Evolutionary conservation across 495 filamentous ascomycete genomes (phyloP).

Genomic region (Bathelium albidoporum): DNA sequence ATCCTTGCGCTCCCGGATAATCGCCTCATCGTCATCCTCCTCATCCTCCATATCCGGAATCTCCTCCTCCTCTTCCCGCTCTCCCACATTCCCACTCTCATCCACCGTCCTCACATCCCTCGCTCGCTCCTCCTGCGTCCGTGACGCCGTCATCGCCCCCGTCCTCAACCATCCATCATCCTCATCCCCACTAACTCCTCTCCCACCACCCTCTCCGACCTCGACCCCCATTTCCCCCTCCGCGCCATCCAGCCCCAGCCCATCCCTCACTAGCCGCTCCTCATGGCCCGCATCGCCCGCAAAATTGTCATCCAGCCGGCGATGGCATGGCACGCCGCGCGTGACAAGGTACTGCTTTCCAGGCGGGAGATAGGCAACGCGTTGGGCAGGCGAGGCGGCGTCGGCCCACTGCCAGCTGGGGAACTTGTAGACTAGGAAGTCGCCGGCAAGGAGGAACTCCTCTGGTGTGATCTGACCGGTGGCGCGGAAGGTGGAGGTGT

Average conservation of each 20-base stretch:
- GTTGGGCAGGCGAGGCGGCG: constrained; percentile 64
- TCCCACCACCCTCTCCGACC: constrained; percentile 37
- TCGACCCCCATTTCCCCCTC: background rate
- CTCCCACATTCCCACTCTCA: constrained; percentile 67
- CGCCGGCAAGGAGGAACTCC: constrained; percentile 90
- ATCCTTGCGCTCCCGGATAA: constrained; percentile 66
- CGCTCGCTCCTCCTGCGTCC: constrained; percentile 59
- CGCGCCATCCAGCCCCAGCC: constrained; percentile 32
- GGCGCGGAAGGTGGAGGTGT: constrained; percentile 84
- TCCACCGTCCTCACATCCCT: constrained; percentile 78
- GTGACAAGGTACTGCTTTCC: constrained; percentile 96
- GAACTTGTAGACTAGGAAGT: constrained; percentile 99
- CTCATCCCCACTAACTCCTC: constrained; percentile 39
- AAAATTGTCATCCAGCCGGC: constrained; percentile 85
- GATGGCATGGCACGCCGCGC: constrained; percentile 83
- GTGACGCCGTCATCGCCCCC: constrained; percentile 50
- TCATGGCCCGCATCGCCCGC: constrained; percentile 76
- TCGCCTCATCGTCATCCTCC: constrained; percentile 92
- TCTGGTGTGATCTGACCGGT: constrained; percentile 95
- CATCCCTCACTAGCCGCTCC: constrained; percentile 72
- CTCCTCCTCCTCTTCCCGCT: constrained; percentile 59
- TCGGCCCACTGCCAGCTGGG: constrained; percentile 97
- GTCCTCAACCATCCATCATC: constrained; percentile 90
- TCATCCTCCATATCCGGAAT: constrained; percentile 99
- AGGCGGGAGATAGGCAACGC: constrained; percentile 69